phyloP scores from a whole-genome alignment of 2,329 filamentous ascomycete genomes.

The Colletotrichum tabaci region DNA sequence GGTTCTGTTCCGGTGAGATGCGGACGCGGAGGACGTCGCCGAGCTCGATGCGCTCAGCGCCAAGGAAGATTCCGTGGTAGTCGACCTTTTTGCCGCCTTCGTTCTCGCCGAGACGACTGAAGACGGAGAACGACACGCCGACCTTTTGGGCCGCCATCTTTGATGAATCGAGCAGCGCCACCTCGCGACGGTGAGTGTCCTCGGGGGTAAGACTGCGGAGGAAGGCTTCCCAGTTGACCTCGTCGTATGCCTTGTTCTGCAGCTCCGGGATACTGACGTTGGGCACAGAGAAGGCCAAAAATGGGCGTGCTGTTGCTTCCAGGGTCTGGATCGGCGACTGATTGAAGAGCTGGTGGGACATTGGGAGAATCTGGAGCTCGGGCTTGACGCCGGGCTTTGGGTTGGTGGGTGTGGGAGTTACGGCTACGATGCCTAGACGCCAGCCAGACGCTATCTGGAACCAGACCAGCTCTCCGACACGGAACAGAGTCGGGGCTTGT shows the following conservation, averaged over 20 bases:
- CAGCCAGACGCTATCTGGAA: conserved; percentile 63
- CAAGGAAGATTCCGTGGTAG: conserved; percentile 66
- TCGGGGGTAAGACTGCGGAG: conserved; percentile 50
- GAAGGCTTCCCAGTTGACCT: conserved; percentile 59
- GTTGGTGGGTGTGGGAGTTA: conserved; percentile 47
- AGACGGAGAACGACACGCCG: conserved; percentile 65
- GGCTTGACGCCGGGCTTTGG: conserved; percentile 43
- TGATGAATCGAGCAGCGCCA: conserved; percentile 64
- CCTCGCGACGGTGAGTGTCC: conserved; percentile 57
- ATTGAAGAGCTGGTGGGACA: conserved; percentile 56
- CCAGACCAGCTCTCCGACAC: conserved; percentile 66
- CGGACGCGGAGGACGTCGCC: conserved; percentile 65
- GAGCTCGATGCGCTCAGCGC: conserved; percentile 64
- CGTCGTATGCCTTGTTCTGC: conserved; percentile 57
- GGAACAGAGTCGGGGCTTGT: conserved; percentile 56
- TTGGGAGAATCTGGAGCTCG: conserved; percentile 54
- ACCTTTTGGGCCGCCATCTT: conserved; percentile 66
- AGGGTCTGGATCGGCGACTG: conserved; percentile 56
- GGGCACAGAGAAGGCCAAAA: conserved; percentile 67
- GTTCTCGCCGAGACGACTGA: conserved; percentile 54
- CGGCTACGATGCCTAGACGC: conserved; percentile 63
- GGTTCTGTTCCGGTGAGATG: conserved; percentile 52
- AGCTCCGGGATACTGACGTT: conserved; percentile 57
- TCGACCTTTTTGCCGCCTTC: conserved; percentile 51
- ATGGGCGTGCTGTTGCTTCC: conserved; percentile 62